These are phyloP conservation scores for Paspalum notatum DNA, from an alignment of 176 grass and related monocot genomes.

Conservation along the genomic window DNA sequence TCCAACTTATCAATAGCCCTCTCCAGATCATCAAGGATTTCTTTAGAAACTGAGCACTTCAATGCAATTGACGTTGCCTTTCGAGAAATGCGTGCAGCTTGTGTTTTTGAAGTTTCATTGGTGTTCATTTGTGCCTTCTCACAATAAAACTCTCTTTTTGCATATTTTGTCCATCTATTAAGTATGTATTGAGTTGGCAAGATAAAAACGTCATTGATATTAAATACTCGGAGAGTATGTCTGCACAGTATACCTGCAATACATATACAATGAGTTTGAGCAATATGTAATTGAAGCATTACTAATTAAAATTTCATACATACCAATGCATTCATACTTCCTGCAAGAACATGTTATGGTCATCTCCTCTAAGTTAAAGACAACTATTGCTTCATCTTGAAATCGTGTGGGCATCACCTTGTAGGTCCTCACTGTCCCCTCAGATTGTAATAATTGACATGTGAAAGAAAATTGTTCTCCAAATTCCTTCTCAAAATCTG, in stretches of 20 bases:
- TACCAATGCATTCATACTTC: no score
- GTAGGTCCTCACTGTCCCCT: no score
- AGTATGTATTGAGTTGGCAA: neutral
- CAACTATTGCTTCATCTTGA: no score
- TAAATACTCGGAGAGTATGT: neutral
- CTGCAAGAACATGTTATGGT: no score
- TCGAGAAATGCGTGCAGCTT: neutral
- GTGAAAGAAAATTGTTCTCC: no score
- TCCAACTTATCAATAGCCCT: neutral
- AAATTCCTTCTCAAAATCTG: no score
- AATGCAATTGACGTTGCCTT: neutral
- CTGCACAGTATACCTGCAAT: neutral
- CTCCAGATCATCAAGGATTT: neutral
- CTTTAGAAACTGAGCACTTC: neutral
- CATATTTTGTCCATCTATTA: neutral
- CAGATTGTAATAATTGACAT: no score
- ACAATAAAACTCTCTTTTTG: neutral
- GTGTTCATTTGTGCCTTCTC: neutral
- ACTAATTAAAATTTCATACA: no score
- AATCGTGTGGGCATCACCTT: no score
- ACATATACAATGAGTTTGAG: no score
- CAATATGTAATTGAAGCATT: no score
- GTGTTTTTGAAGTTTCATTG: neutral
- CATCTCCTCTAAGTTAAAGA: no score
- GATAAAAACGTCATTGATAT: neutral